Percentiles rank a stretch among this genome's conserved stretches.
These are phyloP conservation scores for Scenedesmus sp. DNA, from an alignment of 163 green algal genomes.

Conservation along the genomic window DNA sequence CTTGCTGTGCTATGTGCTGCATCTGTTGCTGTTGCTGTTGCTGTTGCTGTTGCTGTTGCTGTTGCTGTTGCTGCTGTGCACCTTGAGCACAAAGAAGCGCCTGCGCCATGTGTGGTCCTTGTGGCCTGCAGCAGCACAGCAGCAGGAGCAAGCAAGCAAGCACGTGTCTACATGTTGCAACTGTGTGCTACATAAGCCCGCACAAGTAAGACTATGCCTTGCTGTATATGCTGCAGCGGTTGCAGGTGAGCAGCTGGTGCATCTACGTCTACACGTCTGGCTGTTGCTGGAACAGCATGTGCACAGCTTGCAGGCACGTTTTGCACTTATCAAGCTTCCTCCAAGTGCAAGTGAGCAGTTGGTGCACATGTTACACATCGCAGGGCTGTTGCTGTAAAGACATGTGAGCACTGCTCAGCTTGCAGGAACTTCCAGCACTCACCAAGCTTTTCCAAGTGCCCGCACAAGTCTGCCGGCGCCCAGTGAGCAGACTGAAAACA, in stretches of 20 bases:
- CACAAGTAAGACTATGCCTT: too few species aligned
- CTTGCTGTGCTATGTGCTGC: not conserved
- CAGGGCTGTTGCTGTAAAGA: too few species aligned
- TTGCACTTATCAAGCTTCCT: too few species aligned
- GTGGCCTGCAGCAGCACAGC: conserved; percentile 15
- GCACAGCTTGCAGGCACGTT: too few species aligned
- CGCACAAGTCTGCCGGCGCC: conserved; percentile 29
- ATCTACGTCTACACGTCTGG: too few species aligned
- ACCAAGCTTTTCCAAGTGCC: conserved; percentile 36
- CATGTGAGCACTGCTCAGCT: not conserved
- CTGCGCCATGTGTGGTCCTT: conserved; percentile 18
- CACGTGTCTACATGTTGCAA: too few species aligned
- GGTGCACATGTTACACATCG: not conserved
- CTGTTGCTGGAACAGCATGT: too few species aligned
- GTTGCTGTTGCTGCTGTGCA: not conserved
- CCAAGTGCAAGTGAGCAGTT: not conserved
- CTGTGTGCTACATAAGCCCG: too few species aligned
- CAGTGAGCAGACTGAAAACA: not conserved
- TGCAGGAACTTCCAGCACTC: not conserved
- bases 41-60: not conserved
- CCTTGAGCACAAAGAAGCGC: conserved; percentile 34
- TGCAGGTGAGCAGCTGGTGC: too few species aligned
- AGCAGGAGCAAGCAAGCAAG: not conserved
- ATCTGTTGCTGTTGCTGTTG: not conserved
- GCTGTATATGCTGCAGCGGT: not conserved